Evolutionary conservation across 257 asterid genomes (phyloP).

Genomic region (Primulina eburnea): DNA sequence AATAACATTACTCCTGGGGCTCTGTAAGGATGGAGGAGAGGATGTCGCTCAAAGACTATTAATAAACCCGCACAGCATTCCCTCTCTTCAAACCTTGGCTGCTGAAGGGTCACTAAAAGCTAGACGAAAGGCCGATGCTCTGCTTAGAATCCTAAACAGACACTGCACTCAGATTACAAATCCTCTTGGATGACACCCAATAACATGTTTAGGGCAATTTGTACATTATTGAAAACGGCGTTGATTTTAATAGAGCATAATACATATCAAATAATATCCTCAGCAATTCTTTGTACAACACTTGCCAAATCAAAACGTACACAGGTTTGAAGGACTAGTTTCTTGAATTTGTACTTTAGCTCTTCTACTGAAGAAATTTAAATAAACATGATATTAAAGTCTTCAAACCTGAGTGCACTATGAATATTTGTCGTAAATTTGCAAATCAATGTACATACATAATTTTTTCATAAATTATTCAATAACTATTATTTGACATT

Average conservation of each 20-base stretch:
- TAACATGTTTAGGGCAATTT: conserved; percentile 19
- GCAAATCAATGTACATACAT: too few relatives aligned
- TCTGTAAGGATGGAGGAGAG: conserved; percentile 75
- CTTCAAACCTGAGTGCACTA: too few relatives aligned
- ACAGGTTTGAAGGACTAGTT: background rate
- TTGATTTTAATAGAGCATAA: conserved; percentile 15
- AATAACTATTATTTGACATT: too few relatives aligned
- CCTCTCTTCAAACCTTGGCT: conserved; percentile 64
- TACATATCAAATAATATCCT: background rate
- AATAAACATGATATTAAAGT: too few relatives aligned
- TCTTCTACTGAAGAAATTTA: background rate
- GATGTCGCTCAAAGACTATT: conserved; percentile 63
- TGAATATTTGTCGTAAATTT: too few relatives aligned
- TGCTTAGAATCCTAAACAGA: conserved; percentile 76
- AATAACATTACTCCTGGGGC: conserved; percentile 66
- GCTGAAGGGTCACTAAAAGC: conserved; percentile 62
- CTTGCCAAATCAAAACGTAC: background rate
- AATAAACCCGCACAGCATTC: conserved; percentile 75
- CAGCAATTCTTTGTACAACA: background rate
- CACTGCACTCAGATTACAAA: conserved; percentile 59
- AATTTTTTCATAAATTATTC: too few relatives aligned
- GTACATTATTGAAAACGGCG: conserved; percentile 32
- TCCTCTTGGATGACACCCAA: conserved; percentile 28
- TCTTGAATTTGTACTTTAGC: background rate
- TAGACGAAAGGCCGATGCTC: conserved; percentile 77